Evolutionary conservation across 306 rosid species (phyloP).

Genomic region (Malus sylvestris): DNA sequence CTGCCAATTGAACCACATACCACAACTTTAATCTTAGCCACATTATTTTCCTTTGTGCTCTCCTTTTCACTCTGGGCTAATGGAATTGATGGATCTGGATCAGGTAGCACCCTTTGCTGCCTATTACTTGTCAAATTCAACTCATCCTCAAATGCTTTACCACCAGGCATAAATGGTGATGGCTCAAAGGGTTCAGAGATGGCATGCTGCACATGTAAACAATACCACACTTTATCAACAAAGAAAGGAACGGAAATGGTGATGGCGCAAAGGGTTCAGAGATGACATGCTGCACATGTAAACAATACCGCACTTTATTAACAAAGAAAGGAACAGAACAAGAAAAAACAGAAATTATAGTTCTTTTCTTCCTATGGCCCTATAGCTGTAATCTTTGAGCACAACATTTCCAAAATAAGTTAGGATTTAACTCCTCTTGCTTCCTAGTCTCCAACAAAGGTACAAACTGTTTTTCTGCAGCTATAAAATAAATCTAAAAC

Average conservation of each 20-base stretch:
- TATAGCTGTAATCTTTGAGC: neutral
- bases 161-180: slow-evolving; percentile 83
- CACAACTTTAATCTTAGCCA: slow-evolving; percentile 97
- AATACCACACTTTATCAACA: slow-evolving; percentile 19
- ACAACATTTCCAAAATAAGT: neutral
- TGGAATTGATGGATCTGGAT: slow-evolving; percentile 41
- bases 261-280: slow-evolving; percentile 89
- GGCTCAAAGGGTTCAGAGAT: slow-evolving; percentile 87
- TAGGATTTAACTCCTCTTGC: neutral
- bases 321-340: slow-evolving; percentile 4
- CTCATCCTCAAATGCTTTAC: slow-evolving; percentile 58
- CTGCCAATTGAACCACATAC: slow-evolving; percentile 40
- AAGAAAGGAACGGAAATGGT: slow-evolving; percentile 28
- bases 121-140: slow-evolving; percentile 37
- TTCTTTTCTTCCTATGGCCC: neutral
- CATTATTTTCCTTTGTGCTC: slow-evolving; percentile 68
- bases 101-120: slow-evolving; percentile 53
- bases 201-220: slow-evolving; percentile 57
- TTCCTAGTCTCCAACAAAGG: neutral
- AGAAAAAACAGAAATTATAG: neutral
- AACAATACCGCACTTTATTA: slow-evolving; percentile 22
- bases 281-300: slow-evolving; percentile 60
- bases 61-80: slow-evolving; percentile 59
- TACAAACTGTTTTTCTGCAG: neutral
- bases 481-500: neutral